phyloP scores from a whole-genome alignment of 1,139 yeast species.

The Scheffersomyces quercinus region DNA sequence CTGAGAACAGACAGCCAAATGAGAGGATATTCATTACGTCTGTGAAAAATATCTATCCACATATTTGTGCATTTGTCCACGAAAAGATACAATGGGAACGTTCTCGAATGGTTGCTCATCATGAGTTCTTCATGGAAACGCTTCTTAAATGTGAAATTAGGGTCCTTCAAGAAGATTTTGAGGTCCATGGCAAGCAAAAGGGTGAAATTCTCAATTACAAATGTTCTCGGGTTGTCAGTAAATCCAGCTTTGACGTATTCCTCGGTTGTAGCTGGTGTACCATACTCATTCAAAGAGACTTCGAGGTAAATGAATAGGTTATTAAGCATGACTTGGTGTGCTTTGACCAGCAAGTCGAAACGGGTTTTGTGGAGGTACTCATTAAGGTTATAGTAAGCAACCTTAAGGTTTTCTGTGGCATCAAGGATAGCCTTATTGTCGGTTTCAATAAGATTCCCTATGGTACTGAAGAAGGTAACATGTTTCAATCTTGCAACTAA shows the following conservation, averaged over 20 bases:
- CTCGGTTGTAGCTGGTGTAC: slow-evolving; percentile 46
- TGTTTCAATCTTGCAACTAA: slow-evolving; percentile 47
- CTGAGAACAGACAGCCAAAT: slow-evolving; percentile 49
- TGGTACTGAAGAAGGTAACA: slow-evolving; percentile 44
- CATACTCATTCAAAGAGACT: slow-evolving; percentile 45
- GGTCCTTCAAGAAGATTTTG: slow-evolving; percentile 52
- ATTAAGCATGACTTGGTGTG: slow-evolving; percentile 45
- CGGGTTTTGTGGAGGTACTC: slow-evolving; percentile 36
- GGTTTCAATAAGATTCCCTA: slow-evolving; percentile 42
- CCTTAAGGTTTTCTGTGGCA: slow-evolving; percentile 34
- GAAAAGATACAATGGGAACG: slow-evolving; percentile 44
- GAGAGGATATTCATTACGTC: slow-evolving; percentile 31
- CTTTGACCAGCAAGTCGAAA: slow-evolving; percentile 41
- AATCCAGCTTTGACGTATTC: slow-evolving; percentile 51
- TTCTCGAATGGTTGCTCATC: slow-evolving; percentile 44
- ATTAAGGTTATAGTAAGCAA: slow-evolving; percentile 39
- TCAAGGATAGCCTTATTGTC: slow-evolving; percentile 37
- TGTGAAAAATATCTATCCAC: slow-evolving; percentile 43
- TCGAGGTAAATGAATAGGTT: slow-evolving; percentile 44
- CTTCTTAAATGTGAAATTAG: slow-evolving; percentile 59
- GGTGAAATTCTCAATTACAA: slow-evolving; percentile 43
- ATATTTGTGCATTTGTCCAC: slow-evolving; percentile 36
- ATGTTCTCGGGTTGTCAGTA: slow-evolving; percentile 44
- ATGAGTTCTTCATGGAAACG: slow-evolving; percentile 59
- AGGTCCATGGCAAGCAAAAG: slow-evolving; percentile 50